Conservation (phyloP, 768 basidiomycete species). For the Pleurotus pulmonarius region DNA sequence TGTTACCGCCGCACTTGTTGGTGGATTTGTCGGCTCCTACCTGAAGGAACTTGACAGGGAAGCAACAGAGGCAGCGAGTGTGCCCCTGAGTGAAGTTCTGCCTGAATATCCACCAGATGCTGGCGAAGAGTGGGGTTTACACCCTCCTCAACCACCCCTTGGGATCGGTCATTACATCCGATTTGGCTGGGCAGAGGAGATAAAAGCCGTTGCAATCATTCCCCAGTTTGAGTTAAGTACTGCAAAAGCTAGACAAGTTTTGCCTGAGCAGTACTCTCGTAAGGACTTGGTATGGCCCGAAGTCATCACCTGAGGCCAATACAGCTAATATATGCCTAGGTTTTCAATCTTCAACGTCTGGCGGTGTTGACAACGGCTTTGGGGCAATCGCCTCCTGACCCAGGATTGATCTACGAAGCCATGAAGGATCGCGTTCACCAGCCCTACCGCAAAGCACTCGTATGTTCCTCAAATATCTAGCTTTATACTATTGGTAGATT, state of each 20-base stretch:
- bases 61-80: constrained; percentile 80
- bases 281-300: constrained; percentile 70
- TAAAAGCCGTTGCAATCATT: constrained; percentile 92
- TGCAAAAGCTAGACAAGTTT: constrained; percentile 85
- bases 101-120: constrained; percentile 96
- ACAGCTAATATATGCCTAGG: constrained; percentile 39
- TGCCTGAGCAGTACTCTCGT: constrained; percentile 82
- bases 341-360: constrained; percentile 95
- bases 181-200: constrained; percentile 79
- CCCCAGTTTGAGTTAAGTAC: constrained; percentile 96
- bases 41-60: constrained; percentile 81
- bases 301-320: background rate
- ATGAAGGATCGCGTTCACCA: constrained; percentile 99
- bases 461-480: constrained; percentile 30
- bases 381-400: constrained; percentile 85
- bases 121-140: constrained; percentile 83
- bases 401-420: constrained; percentile 96
- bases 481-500: background rate
- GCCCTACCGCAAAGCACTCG: constrained; percentile 87
- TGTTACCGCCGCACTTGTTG: constrained; percentile 94
- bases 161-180: constrained; percentile 95
- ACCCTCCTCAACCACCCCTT: constrained; percentile 82
- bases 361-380: constrained; percentile 96
- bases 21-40: constrained; percentile 97
- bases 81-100: constrained; percentile 92